Percentiles rank a stretch among this genome's conserved stretches.
Conservation (phyloP, 805 yeast genomes). For the Candida germanica region DNA sequence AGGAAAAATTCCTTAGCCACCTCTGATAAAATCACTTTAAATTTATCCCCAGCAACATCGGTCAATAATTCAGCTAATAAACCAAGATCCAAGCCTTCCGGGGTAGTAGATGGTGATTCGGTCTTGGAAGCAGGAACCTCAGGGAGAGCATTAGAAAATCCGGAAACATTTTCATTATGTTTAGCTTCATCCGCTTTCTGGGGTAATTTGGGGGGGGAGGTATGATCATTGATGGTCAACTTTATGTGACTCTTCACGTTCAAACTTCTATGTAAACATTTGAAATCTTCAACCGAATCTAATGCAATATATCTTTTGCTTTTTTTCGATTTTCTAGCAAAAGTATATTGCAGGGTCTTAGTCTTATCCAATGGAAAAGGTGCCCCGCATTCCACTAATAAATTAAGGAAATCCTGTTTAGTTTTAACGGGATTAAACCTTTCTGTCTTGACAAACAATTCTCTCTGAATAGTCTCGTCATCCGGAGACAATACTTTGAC, state of each 20-base stretch:
- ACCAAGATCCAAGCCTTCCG: constrained; percentile 22
- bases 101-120: background rate
- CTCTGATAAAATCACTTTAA: constrained; percentile 20
- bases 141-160: background rate
- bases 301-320: constrained; percentile 39
- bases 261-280: constrained; percentile 43
- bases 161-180: background rate
- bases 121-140: background rate
- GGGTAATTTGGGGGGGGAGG: background rate
- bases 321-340: constrained; percentile 47
- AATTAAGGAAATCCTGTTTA: constrained; percentile 14
- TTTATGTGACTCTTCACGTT: constrained; percentile 45
- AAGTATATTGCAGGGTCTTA: constrained; percentile 5
- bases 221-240: constrained; percentile 18
- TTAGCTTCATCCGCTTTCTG: background rate
- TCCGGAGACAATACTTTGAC: constrained; percentile 2
- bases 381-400: constrained; percentile 5
- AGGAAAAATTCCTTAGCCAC: constrained; percentile 10
- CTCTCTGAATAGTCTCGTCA: constrained; percentile 4
- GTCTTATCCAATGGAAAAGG: constrained; percentile 8
- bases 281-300: constrained; percentile 38
- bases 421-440: constrained; percentile 10
- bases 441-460: constrained; percentile 13
- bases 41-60: constrained; percentile 28
- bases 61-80: constrained; percentile 24